A percentile compares a stretch with the other conserved stretches of the same genome.
Evolutionary conservation across 768 basidiomycete species (phyloP).

Genomic region (Lactarius evosmus): DNA sequence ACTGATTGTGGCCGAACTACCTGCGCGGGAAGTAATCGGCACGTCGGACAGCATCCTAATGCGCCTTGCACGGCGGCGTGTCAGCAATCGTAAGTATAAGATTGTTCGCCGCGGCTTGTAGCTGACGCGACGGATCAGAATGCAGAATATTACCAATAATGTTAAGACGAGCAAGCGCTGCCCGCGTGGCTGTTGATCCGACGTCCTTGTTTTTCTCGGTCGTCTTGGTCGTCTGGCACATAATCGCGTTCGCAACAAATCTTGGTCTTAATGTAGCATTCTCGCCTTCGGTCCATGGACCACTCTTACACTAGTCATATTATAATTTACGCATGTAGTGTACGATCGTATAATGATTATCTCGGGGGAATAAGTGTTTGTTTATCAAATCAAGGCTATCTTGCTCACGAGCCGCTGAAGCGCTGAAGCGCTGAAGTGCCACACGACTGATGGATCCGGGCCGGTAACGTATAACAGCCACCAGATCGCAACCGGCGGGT

Average conservation of each 20-base stretch:
- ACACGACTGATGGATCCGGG: background rate
- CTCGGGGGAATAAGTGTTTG: too few relatives aligned
- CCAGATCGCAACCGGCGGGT: background rate
- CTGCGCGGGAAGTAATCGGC: conserved; percentile 19
- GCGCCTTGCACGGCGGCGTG: conserved; percentile 17
- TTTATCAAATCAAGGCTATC: too few relatives aligned
- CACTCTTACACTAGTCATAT: background rate
- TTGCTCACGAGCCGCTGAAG: too few relatives aligned
- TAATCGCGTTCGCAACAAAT: background rate
- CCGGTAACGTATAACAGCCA: background rate
- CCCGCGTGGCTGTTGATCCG: conserved; percentile 14
- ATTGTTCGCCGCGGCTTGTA: background rate
- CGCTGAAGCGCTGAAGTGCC: background rate
- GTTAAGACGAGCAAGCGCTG: conserved; percentile 16
- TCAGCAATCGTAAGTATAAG: conserved; percentile 15
- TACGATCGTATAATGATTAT: background rate
- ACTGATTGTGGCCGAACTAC: conserved; percentile 19
- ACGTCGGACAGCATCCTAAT: conserved; percentile 12
- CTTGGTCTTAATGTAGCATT: background rate
- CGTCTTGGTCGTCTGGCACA: background rate
- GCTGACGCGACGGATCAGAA: background rate
- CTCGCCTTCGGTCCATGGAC: background rate
- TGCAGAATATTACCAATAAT: conserved; percentile 9
- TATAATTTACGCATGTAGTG: background rate
- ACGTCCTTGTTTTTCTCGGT: background rate